Evolutionary conservation across 1,284 basidiomycete species (phyloP).

Genomic region (Malassezia equina): DNA sequence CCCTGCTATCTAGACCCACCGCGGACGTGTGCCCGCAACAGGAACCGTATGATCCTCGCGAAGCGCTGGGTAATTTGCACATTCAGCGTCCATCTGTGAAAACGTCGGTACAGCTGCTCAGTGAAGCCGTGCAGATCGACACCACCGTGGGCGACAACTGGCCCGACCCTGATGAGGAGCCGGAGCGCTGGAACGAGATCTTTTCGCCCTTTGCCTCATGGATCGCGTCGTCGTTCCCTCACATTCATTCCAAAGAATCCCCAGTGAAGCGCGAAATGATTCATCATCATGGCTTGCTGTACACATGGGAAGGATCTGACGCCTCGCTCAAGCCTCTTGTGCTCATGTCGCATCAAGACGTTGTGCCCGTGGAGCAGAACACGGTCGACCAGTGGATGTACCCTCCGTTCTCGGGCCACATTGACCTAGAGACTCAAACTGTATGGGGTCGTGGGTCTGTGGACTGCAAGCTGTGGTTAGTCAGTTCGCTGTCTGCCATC

Average conservation of each 20-base stretch:
- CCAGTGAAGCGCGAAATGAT: conserved; percentile 47
- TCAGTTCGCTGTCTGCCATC: conserved; percentile 51
- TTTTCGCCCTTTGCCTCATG: conserved; percentile 30
- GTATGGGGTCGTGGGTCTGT: conserved; percentile 51
- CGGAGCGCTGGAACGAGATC: conserved; percentile 21
- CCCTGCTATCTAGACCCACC: background rate
- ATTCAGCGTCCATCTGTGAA: background rate
- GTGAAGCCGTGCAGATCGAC: conserved; percentile 33
- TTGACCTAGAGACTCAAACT: conserved; percentile 49
- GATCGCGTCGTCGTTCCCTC: conserved; percentile 26
- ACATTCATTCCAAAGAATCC: conserved; percentile 22
- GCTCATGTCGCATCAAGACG: conserved; percentile 54
- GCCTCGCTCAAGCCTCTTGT: conserved; percentile 58
- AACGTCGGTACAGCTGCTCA: conserved; percentile 17
- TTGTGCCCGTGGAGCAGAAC: conserved; percentile 53
- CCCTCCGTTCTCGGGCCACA: conserved; percentile 52
- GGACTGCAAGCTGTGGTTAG: conserved; percentile 50
- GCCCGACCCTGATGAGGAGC: conserved; percentile 23
- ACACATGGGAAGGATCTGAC: conserved; percentile 58
- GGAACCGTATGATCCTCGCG: conserved; percentile 4
- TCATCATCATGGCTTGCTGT: conserved; percentile 60
- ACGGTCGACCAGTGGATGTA: conserved; percentile 52
- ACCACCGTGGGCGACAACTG: conserved; percentile 33
- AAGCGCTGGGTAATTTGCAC: background rate
- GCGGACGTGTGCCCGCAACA: conserved; percentile 11